Evolutionary conservation across 345 rosid genomes (phyloP).

Genomic region (Bruguiera sexangula): DNA sequence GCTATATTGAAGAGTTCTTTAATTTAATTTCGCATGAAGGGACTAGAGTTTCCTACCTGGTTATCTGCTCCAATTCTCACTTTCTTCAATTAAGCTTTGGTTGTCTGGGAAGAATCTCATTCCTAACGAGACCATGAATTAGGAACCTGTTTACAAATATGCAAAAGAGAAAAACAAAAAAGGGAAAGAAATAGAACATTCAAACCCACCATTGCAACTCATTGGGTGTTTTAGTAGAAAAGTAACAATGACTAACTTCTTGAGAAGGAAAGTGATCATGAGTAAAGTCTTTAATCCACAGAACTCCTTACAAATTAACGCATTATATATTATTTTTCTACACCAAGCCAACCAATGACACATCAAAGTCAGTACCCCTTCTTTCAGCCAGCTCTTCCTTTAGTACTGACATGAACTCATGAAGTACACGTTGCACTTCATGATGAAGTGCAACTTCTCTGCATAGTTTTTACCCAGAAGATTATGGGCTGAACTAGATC

Average conservation of each 20-base stretch:
- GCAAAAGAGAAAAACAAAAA: background rate
- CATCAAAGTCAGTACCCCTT: conserved; percentile 13
- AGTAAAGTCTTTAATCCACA: conserved; percentile 17
- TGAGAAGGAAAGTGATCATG: conserved; percentile 2
- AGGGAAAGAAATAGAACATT: conserved; percentile 6
- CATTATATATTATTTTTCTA: conserved; percentile 26
- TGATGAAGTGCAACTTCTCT: conserved; percentile 10
- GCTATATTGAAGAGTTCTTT: background rate
- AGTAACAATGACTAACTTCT: conserved; percentile 1
- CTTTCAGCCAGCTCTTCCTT: conserved; percentile 7
- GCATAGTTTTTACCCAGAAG: conserved; percentile 14
- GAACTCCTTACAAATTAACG: conserved; percentile 29
- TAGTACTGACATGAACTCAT: conserved; percentile 9
- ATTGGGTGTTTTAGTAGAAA: background rate
- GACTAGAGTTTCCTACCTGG: conserved; percentile 36
- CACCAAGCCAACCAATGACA: conserved; percentile 25
- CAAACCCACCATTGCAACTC: background rate
- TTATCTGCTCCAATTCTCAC: conserved; percentile 3
- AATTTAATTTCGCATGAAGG: conserved; percentile 10
- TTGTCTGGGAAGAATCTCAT: conserved; percentile 10
- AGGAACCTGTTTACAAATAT: conserved; percentile 9
- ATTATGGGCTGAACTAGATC: conserved; percentile 21
- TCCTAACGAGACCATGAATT: conserved; percentile 2
- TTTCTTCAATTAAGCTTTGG: conserved; percentile 7
- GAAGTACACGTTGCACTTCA: conserved; percentile 6